These are phyloP conservation scores for Neonectria faginata DNA, from an alignment of 2,329 filamentous ascomycete genomes.

Conservation along the genomic window DNA sequence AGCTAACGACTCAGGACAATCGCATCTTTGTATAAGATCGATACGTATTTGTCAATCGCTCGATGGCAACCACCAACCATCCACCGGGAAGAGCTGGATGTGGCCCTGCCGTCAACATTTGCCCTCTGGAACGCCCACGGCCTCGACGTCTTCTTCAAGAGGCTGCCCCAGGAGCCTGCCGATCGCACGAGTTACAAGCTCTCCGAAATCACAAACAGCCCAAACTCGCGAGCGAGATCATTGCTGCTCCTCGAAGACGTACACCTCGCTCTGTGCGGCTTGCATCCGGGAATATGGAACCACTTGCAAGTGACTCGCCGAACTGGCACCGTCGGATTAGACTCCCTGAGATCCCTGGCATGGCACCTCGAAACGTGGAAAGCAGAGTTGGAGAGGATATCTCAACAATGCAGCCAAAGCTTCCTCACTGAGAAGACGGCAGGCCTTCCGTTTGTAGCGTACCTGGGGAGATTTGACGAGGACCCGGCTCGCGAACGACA, in stretches of 20 bases:
- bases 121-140: constrained; percentile 54
- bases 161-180: constrained; percentile 49
- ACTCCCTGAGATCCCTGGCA: constrained; percentile 35
- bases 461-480: constrained; percentile 46
- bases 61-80: constrained; percentile 48
- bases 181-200: constrained; percentile 47
- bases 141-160: constrained; percentile 51
- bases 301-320: constrained; percentile 44
- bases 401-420: constrained; percentile 34
- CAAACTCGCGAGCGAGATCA: constrained; percentile 42
- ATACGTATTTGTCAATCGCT: constrained; percentile 51
- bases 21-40: constrained; percentile 53
- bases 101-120: constrained; percentile 50
- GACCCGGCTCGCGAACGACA: constrained; percentile 40
- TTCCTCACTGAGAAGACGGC: constrained; percentile 26
- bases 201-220: constrained; percentile 47
- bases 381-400: constrained; percentile 40
- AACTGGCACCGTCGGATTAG: constrained; percentile 28
- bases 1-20: constrained; percentile 47
- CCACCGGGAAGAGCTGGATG: constrained; percentile 53
- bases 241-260: constrained; percentile 51
- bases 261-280: constrained; percentile 48
- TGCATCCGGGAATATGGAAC: constrained; percentile 49
- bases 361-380: constrained; percentile 46
- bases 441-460: constrained; percentile 43